These are phyloP conservation scores for Trichoderma gracile DNA, from an alignment of 2,329 filamentous ascomycete species.

Conservation along the genomic window DNA sequence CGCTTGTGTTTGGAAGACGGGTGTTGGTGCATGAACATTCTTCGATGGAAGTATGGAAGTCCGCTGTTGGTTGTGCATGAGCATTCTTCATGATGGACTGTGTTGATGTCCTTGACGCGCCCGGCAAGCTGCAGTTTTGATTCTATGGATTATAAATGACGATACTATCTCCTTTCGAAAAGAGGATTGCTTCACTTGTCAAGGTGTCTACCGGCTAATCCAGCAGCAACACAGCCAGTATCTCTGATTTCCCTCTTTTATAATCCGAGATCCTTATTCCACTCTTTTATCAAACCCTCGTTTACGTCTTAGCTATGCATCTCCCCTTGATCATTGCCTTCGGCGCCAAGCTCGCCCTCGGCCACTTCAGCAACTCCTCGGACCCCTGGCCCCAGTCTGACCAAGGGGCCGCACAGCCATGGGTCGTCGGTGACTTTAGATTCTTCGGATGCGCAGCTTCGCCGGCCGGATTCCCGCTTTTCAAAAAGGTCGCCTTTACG, in stretches of 20 bases:
- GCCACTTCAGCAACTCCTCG: constrained; percentile 26
- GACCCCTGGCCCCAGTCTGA: not conserved
- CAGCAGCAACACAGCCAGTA: constrained; percentile 29
- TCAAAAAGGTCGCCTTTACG: constrained; percentile 27
- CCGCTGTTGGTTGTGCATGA: not conserved
- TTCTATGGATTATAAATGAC: constrained; percentile 12
- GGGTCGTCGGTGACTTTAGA: constrained; percentile 29
- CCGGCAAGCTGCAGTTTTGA: not conserved
- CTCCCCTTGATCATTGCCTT: constrained; percentile 36
- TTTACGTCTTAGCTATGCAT: constrained; percentile 38
- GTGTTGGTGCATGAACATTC: too few relatives aligned
- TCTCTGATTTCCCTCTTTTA: constrained; percentile 39
- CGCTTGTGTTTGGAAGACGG: not conserved
- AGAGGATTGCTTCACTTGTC: not conserved
- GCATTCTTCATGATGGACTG: constrained; percentile 29
- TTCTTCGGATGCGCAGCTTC: constrained; percentile 35
- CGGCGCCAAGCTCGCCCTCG: constrained; percentile 37
- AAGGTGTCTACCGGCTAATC: constrained; percentile 17
- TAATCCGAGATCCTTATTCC: constrained; percentile 33
- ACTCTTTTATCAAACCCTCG: constrained; percentile 31
- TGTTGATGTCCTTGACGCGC: not conserved
- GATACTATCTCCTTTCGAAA: not conserved
- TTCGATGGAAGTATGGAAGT: not conserved
- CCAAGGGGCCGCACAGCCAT: constrained; percentile 22
- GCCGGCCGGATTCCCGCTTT: constrained; percentile 31